Conservation (phyloP, 164 flowering plant genomes). For the Paratinospora sagittata region DNA sequence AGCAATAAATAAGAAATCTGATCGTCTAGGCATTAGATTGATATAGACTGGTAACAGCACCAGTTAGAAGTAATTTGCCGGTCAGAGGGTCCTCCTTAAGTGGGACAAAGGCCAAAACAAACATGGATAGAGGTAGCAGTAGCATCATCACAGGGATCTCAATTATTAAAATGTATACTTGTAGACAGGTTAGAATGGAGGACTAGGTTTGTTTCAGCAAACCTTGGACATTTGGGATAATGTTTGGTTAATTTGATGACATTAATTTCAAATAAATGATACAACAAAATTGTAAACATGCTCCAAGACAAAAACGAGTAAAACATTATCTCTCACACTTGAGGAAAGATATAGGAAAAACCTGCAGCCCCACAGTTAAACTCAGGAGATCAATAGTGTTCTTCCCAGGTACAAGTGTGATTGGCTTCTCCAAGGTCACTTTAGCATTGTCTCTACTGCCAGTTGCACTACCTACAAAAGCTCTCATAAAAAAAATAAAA, state of each 20-base stretch:
- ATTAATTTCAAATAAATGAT: not conserved
- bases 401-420: constrained; percentile 51
- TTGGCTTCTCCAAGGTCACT: constrained; percentile 52
- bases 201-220: not conserved
- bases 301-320: not conserved
- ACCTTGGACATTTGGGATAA: not conserved
- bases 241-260: not conserved
- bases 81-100: not conserved
- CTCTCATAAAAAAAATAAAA: not conserved
- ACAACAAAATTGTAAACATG: not conserved
- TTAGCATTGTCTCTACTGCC: constrained; percentile 46
- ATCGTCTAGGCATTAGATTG: not conserved
- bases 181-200: not conserved
- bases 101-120: not conserved
- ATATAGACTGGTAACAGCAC: not conserved
- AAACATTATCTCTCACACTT: not conserved
- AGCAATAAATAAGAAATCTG: not conserved
- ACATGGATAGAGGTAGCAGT: not conserved
- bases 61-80: no score
- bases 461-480: constrained; percentile 54
- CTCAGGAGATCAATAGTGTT: constrained; percentile 83
- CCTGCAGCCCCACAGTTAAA: constrained; percentile 94
- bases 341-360: constrained; percentile 18
- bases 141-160: not conserved
- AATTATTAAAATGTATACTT: not conserved